Base-by-base conservation (phyloP, 208 protist genomes). In the Sergeia podlipaevii region DNA sequence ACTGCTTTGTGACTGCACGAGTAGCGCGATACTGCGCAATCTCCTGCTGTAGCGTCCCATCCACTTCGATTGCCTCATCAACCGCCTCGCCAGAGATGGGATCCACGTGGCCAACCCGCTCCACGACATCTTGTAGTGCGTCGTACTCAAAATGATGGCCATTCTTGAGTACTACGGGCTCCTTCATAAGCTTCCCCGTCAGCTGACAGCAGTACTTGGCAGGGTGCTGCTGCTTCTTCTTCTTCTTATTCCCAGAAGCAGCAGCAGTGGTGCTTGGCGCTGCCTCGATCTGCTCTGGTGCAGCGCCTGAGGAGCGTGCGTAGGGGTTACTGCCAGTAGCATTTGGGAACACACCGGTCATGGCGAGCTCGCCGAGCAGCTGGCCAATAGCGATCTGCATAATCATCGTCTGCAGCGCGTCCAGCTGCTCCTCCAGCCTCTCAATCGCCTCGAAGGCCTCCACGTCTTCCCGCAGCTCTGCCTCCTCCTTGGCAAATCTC, bases 161-260 rank as follows among this genome's bases (percentile, higher is more conserved):
- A 34, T 75, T 89, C 24, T 56, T 56, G 18, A 95, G 66, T 47
- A 79, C 61, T n/a, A 95, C 88, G 1, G 88, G 88, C 56, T 95
- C 84, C 39, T 75, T 69, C 88, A 95, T 92, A n/a, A 95, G 53
- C 74, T 89, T 91, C 2, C 80, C 77, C 15, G 84, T 92, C 65
- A 95, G 60, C 48, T 84, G 65, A 47, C 88, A 95, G 42, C 83
- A 75, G 62, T 85, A 95, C 59, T 77, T 51, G 4, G 54, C 28
- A 10, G 88, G 88, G 59, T 95, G 72, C 33, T 74, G 70, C 13
- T 15, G 41, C 58, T 85, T 89, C 41, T 73, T 79, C 57, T 68
- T 77, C 36, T 66, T 53, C 45, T 62, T 20, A 45, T 5, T 20
- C 7, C 10, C 10, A 17, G 39, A 45, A 8, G 39, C 39, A 6